These are phyloP conservation scores for Ogataea degrootiae DNA, from an alignment of 805 yeast species.

Conservation along the genomic window DNA sequence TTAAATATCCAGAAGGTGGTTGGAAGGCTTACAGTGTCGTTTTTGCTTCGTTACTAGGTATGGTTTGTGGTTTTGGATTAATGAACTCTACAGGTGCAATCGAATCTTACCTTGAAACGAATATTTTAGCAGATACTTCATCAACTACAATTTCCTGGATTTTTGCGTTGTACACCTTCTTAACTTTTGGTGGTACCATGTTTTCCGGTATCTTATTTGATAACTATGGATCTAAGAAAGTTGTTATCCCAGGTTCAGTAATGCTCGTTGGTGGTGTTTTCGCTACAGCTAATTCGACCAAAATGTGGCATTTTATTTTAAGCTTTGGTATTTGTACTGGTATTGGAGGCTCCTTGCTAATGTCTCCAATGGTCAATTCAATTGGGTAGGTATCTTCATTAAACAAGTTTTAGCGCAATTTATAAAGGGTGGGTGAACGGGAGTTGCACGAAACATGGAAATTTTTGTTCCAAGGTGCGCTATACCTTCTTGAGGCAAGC, in stretches of 20 bases:
- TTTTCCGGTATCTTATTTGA: slow-evolving; percentile 45
- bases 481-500: no score
- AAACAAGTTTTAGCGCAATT: neutral
- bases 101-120: slow-evolving; percentile 54
- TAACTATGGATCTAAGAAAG: slow-evolving; percentile 37
- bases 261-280: slow-evolving; percentile 36
- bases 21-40: slow-evolving; percentile 36
- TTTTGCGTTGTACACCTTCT: slow-evolving; percentile 49
- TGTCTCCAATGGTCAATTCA: slow-evolving; percentile 43
- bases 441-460: no score
- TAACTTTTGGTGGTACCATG: slow-evolving; percentile 37
- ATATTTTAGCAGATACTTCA: slow-evolving; percentile 42
- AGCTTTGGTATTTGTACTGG: slow-evolving; percentile 45
- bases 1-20: slow-evolving; percentile 59
- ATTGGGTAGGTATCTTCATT: slow-evolving; percentile 32
- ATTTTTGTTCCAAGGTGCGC: no score
- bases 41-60: slow-evolving; percentile 55
- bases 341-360: slow-evolving; percentile 42
- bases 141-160: slow-evolving; percentile 64
- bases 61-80: slow-evolving; percentile 56
- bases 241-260: slow-evolving; percentile 33
- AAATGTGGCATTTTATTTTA: slow-evolving; percentile 47
- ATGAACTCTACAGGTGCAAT: slow-evolving; percentile 64
- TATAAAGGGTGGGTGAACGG: no score
- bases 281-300: slow-evolving; percentile 39